Evolutionary conservation across 1,284 basidiomycete species (phyloP).

Genomic region (Cronartium quercuum): DNA sequence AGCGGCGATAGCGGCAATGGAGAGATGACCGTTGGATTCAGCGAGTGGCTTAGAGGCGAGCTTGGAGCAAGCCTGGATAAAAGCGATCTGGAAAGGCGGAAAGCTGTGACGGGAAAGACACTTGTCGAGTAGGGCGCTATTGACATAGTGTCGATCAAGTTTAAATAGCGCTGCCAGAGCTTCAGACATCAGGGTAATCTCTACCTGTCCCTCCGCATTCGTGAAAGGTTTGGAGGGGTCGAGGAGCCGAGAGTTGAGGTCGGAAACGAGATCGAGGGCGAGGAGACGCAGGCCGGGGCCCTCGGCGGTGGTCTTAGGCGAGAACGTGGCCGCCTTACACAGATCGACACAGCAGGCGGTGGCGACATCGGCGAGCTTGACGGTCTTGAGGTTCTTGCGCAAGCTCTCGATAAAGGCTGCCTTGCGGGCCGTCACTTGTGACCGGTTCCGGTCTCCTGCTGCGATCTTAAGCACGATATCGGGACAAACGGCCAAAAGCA

Average conservation of each 20-base stretch:
- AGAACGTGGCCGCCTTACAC: constrained; percentile 68
- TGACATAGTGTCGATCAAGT: constrained; percentile 42
- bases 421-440: constrained; percentile 44
- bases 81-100: constrained; percentile 36
- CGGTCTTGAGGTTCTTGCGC: constrained; percentile 44
- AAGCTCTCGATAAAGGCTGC: constrained; percentile 41
- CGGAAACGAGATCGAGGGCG: constrained; percentile 61
- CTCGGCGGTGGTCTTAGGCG: constrained; percentile 56
- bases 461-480: constrained; percentile 60
- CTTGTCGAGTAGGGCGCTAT: constrained; percentile 27
- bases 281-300: constrained; percentile 60
- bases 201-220: constrained; percentile 43
- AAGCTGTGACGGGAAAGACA: constrained; percentile 34
- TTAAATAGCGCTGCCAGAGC: constrained; percentile 46
- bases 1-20: not conserved
- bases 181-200: constrained; percentile 46
- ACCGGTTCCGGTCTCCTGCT: constrained; percentile 51
- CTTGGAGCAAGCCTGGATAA: constrained; percentile 36
- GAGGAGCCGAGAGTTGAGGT: constrained; percentile 40
- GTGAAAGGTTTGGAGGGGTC: constrained; percentile 44
- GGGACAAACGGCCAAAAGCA: constrained; percentile 68
- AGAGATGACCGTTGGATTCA: not conserved
- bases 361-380: constrained; percentile 57
- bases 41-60: constrained; percentile 11
- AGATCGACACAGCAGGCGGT: constrained; percentile 73